Evolutionary conservation across 1,284 basidiomycete genomes (phyloP).

Genomic region (Ganoderma boninense): DNA sequence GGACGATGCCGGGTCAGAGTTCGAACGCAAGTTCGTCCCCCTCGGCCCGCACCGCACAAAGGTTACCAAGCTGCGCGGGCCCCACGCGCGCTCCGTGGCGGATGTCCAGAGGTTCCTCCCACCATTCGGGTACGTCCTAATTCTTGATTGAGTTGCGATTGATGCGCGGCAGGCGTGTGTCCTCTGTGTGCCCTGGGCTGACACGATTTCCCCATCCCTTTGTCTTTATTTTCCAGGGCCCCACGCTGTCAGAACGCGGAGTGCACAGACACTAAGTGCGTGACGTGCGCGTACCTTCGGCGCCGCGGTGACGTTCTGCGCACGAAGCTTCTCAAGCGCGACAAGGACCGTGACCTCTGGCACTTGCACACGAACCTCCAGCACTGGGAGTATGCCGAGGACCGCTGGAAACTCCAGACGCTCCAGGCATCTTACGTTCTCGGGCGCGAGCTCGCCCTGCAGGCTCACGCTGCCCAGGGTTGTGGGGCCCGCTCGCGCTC

Average conservation of each 20-base stretch:
- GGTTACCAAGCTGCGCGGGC: neutral
- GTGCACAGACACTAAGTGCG: constrained; percentile 8
- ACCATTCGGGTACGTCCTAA: constrained; percentile 9
- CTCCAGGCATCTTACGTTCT: constrained; percentile 13
- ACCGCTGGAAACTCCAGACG: constrained; percentile 12
- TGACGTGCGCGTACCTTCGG: constrained; percentile 1
- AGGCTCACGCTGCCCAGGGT: neutral
- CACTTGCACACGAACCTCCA: neutral
- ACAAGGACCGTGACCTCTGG: constrained; percentile 12
- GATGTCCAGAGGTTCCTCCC: constrained; percentile 6
- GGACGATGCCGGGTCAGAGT: constrained; percentile 7
- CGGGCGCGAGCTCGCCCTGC: constrained; percentile 4
- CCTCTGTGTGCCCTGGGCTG: neutral
- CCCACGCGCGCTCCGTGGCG: neutral
- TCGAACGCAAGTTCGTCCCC: constrained; percentile 10
- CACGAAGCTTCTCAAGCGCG: constrained; percentile 15
- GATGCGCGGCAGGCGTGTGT: neutral
- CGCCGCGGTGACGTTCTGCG: constrained; percentile 11
- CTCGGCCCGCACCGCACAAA: neutral
- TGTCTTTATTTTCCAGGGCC: neutral
- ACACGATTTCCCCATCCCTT: neutral
- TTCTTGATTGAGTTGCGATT: neutral
- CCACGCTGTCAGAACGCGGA: constrained; percentile 8
- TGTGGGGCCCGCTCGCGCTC: neutral
- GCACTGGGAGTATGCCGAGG: constrained; percentile 16